phyloP scores from a whole-genome alignment of 192 early-diverging fungal species.

The Allomyces macrogynus region DNA sequence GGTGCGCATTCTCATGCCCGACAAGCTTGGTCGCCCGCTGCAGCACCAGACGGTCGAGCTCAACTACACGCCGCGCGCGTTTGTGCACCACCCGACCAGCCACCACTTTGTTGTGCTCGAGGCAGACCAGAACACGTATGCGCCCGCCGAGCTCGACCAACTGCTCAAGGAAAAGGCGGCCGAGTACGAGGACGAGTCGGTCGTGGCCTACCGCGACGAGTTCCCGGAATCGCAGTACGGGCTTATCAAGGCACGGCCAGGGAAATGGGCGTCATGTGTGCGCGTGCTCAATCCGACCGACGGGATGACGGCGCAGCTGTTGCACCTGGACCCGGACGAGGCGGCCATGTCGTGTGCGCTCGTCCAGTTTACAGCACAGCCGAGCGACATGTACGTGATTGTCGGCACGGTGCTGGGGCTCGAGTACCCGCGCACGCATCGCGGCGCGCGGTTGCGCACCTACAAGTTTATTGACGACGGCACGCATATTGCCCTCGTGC shows the following conservation, averaged over 20 bases:
- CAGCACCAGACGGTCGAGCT: constrained; percentile 10
- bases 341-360: constrained; percentile 58
- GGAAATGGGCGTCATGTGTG: constrained; percentile 74
- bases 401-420: constrained; percentile 69
- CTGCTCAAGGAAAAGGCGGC: constrained; percentile 25
- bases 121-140: constrained; percentile 57
- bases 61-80: constrained; percentile 67
- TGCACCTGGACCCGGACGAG: constrained; percentile 64
- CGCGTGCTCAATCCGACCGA: constrained; percentile 59
- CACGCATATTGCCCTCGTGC: constrained; percentile 48
- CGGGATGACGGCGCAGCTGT: constrained; percentile 38
- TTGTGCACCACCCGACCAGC: constrained; percentile 47
- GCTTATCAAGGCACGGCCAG: constrained; percentile 34
- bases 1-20: constrained; percentile 17
- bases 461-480: constrained; percentile 52
- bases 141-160: constrained; percentile 37
- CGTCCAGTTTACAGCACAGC: constrained; percentile 34
- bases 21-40: background rate
- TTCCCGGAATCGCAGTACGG: constrained; percentile 64
- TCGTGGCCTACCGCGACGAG: constrained; percentile 17
- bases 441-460: constrained; percentile 46
- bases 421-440: constrained; percentile 37
- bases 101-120: constrained; percentile 80
- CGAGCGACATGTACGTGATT: constrained; percentile 43
- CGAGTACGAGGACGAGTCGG: constrained; percentile 3